A percentile compares a stretch with the other conserved stretches of the same genome.
Evolutionary conservation across 106 monocot species (phyloP).

Genomic region (Dendrobium chrysotoxum): DNA sequence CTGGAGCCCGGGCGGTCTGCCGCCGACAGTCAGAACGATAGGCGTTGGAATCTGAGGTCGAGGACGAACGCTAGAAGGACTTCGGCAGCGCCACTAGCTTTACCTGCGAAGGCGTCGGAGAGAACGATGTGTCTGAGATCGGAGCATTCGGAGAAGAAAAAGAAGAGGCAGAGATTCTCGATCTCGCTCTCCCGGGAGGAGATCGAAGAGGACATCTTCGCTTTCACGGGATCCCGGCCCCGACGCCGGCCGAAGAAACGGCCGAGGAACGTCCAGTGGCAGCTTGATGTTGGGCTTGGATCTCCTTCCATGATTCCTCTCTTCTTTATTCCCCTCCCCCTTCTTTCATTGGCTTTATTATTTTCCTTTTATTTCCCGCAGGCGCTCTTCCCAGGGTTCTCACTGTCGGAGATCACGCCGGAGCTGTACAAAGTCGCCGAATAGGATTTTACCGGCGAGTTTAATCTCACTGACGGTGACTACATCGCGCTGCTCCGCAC

Average conservation of each 20-base stretch:
- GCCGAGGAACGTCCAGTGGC: slow-evolving; percentile 27
- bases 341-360: neutral
- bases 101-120: neutral
- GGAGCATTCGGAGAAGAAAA: slow-evolving; percentile 1
- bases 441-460: neutral
- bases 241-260: slow-evolving; percentile 43
- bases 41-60: slow-evolving; percentile 3
- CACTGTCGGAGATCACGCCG: slow-evolving; percentile 10
- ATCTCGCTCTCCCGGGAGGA: slow-evolving; percentile 33
- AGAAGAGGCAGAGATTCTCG: slow-evolving; percentile 21
- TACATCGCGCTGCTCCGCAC: neutral
- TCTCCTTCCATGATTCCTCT: neutral
- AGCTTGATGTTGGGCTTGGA: slow-evolving; percentile 32
- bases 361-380: neutral
- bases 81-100: neutral
- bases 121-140: slow-evolving; percentile 7
- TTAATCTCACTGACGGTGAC: neutral
- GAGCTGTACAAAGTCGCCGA: slow-evolving; percentile 3
- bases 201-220: slow-evolving; percentile 48
- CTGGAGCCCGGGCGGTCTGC: neutral
- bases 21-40: neutral
- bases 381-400: slow-evolving; percentile 2
- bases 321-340: neutral
- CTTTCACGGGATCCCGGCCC: slow-evolving; percentile 32
- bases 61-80: slow-evolving; percentile 3